Percentiles rank a stretch among this genome's conserved stretches.
These are phyloP conservation scores for Cadophora luteo-olivacea DNA, from an alignment of 2,329 filamentous ascomycete genomes.

Conservation along the genomic window DNA sequence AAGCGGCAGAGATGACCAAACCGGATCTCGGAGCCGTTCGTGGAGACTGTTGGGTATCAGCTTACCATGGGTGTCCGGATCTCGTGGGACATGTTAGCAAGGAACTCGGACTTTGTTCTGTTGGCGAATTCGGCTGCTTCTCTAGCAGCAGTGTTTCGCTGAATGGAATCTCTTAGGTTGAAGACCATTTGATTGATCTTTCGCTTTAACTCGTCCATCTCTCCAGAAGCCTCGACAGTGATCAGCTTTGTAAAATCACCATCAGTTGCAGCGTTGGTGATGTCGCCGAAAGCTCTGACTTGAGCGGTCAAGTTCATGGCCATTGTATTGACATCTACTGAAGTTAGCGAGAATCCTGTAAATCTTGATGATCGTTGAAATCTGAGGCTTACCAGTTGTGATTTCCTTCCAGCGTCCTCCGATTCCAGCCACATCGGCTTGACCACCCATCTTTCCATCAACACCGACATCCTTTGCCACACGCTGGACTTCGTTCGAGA, in stretches of 20 bases:
- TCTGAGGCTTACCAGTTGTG: slow-evolving; percentile 69
- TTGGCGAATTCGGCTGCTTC: slow-evolving; percentile 96
- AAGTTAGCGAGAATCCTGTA: slow-evolving; percentile 13
- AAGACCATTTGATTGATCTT: slow-evolving; percentile 99
- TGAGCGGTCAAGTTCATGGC: slow-evolving; percentile 84
- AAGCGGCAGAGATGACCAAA: background rate
- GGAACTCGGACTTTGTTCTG: slow-evolving; percentile 97
- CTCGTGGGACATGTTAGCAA: slow-evolving; percentile 99
- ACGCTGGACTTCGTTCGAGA: slow-evolving; percentile 94
- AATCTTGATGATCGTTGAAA: background rate
- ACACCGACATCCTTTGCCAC: slow-evolving; percentile 97
- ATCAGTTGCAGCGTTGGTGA: slow-evolving; percentile 96
- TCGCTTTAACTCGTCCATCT: slow-evolving; percentile 98
- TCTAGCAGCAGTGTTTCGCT: slow-evolving; percentile 93
- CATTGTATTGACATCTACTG: slow-evolving; percentile 44
- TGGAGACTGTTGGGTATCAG: background rate
- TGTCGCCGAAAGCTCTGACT: slow-evolving; percentile 96
- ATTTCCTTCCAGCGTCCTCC: slow-evolving; percentile 98
- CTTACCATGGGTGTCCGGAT: slow-evolving; percentile 76
- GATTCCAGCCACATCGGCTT: slow-evolving; percentile 91
- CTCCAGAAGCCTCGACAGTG: slow-evolving; percentile 94
- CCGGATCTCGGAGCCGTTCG: background rate
- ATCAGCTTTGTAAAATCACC: slow-evolving; percentile 97
- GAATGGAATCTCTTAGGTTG: slow-evolving; percentile 93
- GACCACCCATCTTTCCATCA: slow-evolving; percentile 97